Conservation (phyloP, 1,284 basidiomycete genomes). For the Meira nashicola region DNA sequence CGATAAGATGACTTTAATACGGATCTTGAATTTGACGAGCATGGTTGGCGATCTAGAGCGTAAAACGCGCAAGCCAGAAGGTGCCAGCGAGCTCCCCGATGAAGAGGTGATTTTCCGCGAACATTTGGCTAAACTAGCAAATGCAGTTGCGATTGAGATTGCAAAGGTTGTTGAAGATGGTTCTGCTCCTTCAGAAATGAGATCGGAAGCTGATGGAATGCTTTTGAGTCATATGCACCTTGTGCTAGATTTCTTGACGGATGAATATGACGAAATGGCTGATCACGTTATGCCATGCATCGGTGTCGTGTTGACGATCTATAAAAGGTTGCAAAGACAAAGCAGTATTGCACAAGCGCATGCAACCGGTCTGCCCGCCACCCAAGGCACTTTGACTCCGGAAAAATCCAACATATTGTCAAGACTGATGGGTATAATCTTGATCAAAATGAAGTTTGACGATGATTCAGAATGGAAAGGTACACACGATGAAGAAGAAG, state of each 20-base stretch:
- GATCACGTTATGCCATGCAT: constrained; percentile 44
- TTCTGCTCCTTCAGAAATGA: constrained; percentile 60
- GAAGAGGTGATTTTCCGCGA: constrained; percentile 76
- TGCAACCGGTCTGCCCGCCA: background rate
- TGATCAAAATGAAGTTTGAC: constrained; percentile 66
- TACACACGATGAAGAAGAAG: constrained; percentile 56
- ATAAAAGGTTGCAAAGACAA: constrained; percentile 45
- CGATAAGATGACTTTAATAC: constrained; percentile 85
- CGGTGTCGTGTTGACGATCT: constrained; percentile 37
- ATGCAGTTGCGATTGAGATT: constrained; percentile 76
- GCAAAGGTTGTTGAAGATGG: constrained; percentile 71
- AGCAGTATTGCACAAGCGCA: constrained; percentile 12
- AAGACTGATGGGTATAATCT: constrained; percentile 71
- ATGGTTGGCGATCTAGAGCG: constrained; percentile 38
- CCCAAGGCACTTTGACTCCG: constrained; percentile 17
- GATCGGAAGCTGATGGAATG: constrained; percentile 65
- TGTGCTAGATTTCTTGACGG: constrained; percentile 80
- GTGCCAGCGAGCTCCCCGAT: constrained; percentile 65
- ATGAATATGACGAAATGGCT: constrained; percentile 61
- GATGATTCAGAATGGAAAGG: constrained; percentile 71
- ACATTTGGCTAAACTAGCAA: constrained; percentile 77
- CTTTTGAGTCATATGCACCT: constrained; percentile 72
- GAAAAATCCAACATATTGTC: constrained; percentile 62
- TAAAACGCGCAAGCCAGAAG: constrained; percentile 34
- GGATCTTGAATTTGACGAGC: constrained; percentile 66